Evolutionary conservation across 768 basidiomycete genomes (phyloP).

Genomic region (Lepiota venenata): DNA sequence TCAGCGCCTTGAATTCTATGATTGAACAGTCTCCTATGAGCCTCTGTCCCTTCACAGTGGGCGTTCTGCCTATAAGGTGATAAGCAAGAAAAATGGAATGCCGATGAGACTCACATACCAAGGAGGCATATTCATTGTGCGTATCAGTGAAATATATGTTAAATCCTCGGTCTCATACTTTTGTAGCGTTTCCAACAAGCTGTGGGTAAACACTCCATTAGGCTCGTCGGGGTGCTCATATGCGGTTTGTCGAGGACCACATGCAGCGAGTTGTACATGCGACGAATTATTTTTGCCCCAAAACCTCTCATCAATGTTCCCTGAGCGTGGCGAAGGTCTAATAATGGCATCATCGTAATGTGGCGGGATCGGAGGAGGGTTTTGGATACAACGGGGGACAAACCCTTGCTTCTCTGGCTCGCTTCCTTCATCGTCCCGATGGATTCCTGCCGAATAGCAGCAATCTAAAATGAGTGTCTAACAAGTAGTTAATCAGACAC

Average conservation of each 20-base stretch:
- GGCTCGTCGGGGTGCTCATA: conserved; percentile 23
- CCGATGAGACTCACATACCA: conserved; percentile 19
- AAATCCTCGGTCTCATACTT: conserved; percentile 18
- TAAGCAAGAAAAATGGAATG: no score
- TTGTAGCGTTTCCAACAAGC: conserved; percentile 22
- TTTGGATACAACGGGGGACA: conserved; percentile 21
- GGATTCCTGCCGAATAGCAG: conserved; percentile 38
- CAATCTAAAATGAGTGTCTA: conserved; percentile 47
- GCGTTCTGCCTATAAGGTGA: no score
- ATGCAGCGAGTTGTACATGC: conserved; percentile 43
- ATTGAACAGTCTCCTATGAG: no score
- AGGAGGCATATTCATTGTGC: conserved; percentile 24
- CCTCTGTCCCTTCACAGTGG: no score
- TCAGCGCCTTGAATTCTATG: no score
- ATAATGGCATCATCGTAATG: conserved; percentile 24
- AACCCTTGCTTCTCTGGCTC: conserved; percentile 7
- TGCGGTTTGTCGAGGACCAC: conserved; percentile 31
- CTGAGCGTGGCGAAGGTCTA: conserved; percentile 13
- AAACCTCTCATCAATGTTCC: conserved; percentile 17
- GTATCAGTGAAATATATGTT: conserved; percentile 31
- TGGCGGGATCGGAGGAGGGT: conserved; percentile 23
- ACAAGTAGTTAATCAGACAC: neutral
- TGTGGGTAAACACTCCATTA: conserved; percentile 29
- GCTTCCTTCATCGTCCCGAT: conserved; percentile 15
- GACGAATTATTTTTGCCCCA: conserved; percentile 26